Evolutionary conservation across 345 rosid genomes (phyloP), one percentile per base, ranked within the genome.

Genomic region (Trapa incisa): DNA sequence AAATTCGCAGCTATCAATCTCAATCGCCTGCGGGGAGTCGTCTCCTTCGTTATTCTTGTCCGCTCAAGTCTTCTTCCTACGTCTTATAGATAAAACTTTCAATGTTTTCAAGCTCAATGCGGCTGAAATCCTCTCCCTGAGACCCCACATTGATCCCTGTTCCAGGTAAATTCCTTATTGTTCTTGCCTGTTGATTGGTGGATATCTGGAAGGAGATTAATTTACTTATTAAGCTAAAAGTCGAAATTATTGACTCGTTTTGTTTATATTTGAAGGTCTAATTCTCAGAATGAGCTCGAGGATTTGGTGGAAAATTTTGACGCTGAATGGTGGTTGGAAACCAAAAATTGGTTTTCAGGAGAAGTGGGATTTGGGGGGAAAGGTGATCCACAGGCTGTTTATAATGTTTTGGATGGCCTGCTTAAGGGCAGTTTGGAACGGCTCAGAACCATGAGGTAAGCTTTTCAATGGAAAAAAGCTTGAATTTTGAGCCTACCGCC

Each of bases 371-470:
- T 17, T 12, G 75, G 82, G 36, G 71, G 70, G 22, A 66, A 79
- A 47, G 74, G 70, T 71, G 81, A 82, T 72, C 80, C 81, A 0
- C 76, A 73, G 52, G 83, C 80, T 17, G 84, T 76, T 50, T 84
- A 84, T 67, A 82, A 75, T 71, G 83, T 62, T 1, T 53, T 88
- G 76, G 87, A 88, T 83, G 76, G 82, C 29, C 79, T 82, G 71
- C 77, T 90, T 35, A 86, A 82, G 77, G 83, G 75, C 54, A 84
- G 80, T 69, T 77, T 89, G 80, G 91, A 87, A 68, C 87, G 90
- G 42, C 73, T 90, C 65, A 79, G 84, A 73, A 76, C 78, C 1
- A 75, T 86, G 86, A 86, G 95, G 91, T 85, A 32, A 65, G 80
- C 33, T 74, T 69, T 22, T 4, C 16, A 8, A 12, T 54, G 17